phyloP scores from a whole-genome alignment of 1,139 yeast species.

The Taiozyma onychis region DNA sequence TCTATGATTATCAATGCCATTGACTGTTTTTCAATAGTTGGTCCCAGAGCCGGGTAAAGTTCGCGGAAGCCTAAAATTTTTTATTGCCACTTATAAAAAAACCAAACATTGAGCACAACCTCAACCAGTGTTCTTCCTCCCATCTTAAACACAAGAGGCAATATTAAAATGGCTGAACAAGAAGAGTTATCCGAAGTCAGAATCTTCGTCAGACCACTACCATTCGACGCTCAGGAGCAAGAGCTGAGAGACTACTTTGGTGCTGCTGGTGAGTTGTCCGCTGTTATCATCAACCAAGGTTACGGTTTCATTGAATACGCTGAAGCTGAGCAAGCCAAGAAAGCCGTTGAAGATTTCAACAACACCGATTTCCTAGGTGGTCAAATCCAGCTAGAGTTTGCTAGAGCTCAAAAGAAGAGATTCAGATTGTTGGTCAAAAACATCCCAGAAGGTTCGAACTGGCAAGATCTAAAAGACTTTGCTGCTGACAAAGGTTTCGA shows the following conservation, averaged over 20 bases:
- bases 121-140: background rate
- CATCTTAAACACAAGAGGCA: background rate
- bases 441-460: slow-evolving; percentile 70
- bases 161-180: slow-evolving; percentile 4
- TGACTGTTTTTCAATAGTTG: no score
- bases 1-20: no score
- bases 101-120: background rate
- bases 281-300: slow-evolving; percentile 67
- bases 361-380: slow-evolving; percentile 56
- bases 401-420: slow-evolving; percentile 67
- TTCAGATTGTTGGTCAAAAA: slow-evolving; percentile 63
- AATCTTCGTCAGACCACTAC: slow-evolving; percentile 48
- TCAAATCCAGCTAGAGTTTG: slow-evolving; percentile 61
- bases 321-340: slow-evolving; percentile 56
- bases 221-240: slow-evolving; percentile 40
- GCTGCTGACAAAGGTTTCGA: slow-evolving; percentile 63
- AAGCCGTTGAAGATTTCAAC: slow-evolving; percentile 59
- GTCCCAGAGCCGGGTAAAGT: background rate
- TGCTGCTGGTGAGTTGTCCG: slow-evolving; percentile 56
- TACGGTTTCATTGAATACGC: slow-evolving; percentile 73
- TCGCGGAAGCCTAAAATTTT: background rate
- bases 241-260: slow-evolving; percentile 65
- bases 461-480: slow-evolving; percentile 83
- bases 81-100: slow-evolving; percentile 3
- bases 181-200: slow-evolving; percentile 40